phyloP scores from a whole-genome alignment of 2,329 filamentous ascomycete species.

The Aplosporella prunicola region DNA sequence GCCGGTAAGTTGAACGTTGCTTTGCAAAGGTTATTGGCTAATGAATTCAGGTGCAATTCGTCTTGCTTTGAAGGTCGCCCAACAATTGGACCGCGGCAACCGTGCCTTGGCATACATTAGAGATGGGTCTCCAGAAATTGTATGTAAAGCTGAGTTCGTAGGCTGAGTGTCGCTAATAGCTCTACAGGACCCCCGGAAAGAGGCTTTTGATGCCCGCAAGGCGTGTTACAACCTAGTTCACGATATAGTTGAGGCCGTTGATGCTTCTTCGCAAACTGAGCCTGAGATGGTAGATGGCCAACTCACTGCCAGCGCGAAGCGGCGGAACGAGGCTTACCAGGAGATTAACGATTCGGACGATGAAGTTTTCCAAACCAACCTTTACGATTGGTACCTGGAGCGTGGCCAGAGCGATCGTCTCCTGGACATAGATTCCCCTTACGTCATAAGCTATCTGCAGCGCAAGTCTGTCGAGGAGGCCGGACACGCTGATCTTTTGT shows the following conservation, averaged over 20 bases:
- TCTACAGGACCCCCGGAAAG: constrained; percentile 55
- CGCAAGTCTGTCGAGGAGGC: constrained; percentile 63
- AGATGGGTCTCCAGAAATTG: constrained; percentile 58
- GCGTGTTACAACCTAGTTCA: constrained; percentile 83
- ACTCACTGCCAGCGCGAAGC: constrained; percentile 63
- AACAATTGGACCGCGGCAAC: constrained; percentile 79
- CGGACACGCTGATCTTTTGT: constrained; percentile 79
- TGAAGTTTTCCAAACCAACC: constrained; percentile 86
- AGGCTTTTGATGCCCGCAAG: constrained; percentile 60
- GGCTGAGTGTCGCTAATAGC: constrained; percentile 10
- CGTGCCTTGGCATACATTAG: constrained; percentile 77
- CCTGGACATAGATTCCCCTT: constrained; percentile 72
- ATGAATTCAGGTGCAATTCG: constrained; percentile 59
- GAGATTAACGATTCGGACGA: constrained; percentile 83
- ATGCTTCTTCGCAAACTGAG: constrained; percentile 57
- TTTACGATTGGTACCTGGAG: constrained; percentile 96
- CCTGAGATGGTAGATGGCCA: constrained; percentile 71
- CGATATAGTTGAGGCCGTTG: constrained; percentile 66
- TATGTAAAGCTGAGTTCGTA: neutral
- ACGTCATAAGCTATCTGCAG: constrained; percentile 77
- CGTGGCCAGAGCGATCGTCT: constrained; percentile 80
- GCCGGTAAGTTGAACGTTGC: constrained; percentile 43
- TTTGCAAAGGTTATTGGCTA: constrained; percentile 8
- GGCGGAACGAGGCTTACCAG: constrained; percentile 78
- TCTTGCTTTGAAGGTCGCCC: constrained; percentile 72